Conservation (phyloP, 805 yeast species). For the Metschnikowia reukaufii region DNA sequence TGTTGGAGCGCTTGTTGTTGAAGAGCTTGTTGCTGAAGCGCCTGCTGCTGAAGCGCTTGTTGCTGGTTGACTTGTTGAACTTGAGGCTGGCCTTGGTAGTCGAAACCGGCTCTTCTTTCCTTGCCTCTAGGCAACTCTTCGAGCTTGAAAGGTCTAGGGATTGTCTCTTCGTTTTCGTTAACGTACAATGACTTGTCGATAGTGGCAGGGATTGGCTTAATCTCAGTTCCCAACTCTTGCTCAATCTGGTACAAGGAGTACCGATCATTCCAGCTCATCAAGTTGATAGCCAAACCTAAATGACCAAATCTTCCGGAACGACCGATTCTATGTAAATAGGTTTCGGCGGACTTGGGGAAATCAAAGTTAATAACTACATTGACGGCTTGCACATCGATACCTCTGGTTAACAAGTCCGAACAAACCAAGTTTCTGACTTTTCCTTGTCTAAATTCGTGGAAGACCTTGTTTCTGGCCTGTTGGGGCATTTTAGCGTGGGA, state of each 20-base stretch:
- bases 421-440: conserved; percentile 96
- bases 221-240: conserved; percentile 96
- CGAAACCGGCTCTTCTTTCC: conserved; percentile 27
- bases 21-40: conserved; percentile 10
- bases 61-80: conserved; percentile 5
- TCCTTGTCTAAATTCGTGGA: conserved; percentile 98
- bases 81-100: conserved; percentile 47
- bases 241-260: conserved; percentile 91
- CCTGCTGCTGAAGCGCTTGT: conserved; percentile 6
- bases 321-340: conserved; percentile 97
- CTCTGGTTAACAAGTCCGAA: conserved; percentile 95
- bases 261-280: conserved; percentile 96
- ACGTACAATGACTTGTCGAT: conserved; percentile 90
- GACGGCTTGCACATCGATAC: conserved; percentile 98
- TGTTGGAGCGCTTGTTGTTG: conserved; percentile 16
- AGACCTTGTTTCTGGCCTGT: conserved; percentile 93
- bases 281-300: conserved; percentile 93
- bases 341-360: conserved; percentile 97
- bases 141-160: conserved; percentile 88
- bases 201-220: conserved; percentile 92
- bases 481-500: conserved; percentile 98
- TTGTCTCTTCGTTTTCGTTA: conserved; percentile 68
- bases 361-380: conserved; percentile 97
- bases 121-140: conserved; percentile 54
- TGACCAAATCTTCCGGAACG: conserved; percentile 99